phyloP scores from a whole-genome alignment of 2,329 filamentous ascomycete species.

The Alternaria burnsii region DNA sequence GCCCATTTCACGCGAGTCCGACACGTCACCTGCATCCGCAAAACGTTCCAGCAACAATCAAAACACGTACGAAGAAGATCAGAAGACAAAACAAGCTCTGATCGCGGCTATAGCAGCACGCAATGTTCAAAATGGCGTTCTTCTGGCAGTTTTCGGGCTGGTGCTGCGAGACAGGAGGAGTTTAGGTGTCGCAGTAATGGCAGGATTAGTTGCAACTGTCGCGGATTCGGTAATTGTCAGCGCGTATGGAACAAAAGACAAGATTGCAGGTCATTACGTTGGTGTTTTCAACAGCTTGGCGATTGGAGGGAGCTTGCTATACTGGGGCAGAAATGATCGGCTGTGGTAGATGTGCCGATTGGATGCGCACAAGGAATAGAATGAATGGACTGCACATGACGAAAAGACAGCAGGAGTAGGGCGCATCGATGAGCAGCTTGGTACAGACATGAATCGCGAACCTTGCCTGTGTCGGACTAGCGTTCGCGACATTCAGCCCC shows the following conservation, averaged over 20 bases:
- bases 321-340: constrained; percentile 31
- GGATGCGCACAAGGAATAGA: neutral
- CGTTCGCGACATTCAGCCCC: neutral
- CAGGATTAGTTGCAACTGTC: constrained; percentile 30
- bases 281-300: constrained; percentile 35
- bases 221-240: constrained; percentile 35
- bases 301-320: constrained; percentile 33
- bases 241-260: constrained; percentile 31
- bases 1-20: constrained; percentile 14
- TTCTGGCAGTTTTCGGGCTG: constrained; percentile 30
- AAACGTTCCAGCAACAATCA: constrained; percentile 11
- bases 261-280: constrained; percentile 32
- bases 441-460: neutral
- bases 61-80: constrained; percentile 16
- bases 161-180: constrained; percentile 32
- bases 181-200: constrained; percentile 31
- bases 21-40: constrained; percentile 2
- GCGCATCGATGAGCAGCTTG: neutral
- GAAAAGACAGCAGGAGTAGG: neutral
- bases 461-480: neutral
- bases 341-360: constrained; percentile 18
- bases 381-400: neutral
- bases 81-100: constrained; percentile 32
- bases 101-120: constrained; percentile 36
- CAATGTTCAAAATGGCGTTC: constrained; percentile 33